Base-by-base conservation (phyloP, 306 rosid species). In the Rubus idaeus region DNA sequence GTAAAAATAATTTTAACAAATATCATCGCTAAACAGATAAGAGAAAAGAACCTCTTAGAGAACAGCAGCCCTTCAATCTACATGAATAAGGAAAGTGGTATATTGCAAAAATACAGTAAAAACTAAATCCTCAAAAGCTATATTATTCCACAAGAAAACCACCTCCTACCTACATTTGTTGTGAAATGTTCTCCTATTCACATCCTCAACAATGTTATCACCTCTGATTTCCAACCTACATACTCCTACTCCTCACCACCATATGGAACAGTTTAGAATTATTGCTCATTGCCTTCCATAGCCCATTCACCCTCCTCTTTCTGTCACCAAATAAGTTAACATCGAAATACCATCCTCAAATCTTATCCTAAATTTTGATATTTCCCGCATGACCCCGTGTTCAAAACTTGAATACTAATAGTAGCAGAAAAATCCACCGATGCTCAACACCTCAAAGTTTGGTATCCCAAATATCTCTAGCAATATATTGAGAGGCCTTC, bases 201-300 rank as follows among this genome's bases (percentile, higher is more conserved):
- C n/a, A 70, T 26, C 13, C 55, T 13, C 20, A 20, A 50, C 55
- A 49, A 26, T 17, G 56, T 23, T 70, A 26, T 53, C 2, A 16
- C 20, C 57, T 70, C 40, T 18, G 21, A 8, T 70, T 20, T 39
- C 14, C 44, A 70, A 37, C 13, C 30, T 35, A 71, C 46, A 71
- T 71, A 14, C 75, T 39, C 21, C 62, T 35, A 70, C 44, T 8
- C 30, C 47, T 50, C 61, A 17, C 42, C 75, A 70, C 45, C 62
- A 62, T 26, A 35, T 8, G 23, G 20, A 50, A 60, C 45, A 47
- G 6, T 69, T 20, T 23, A 8, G 40, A 47, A 46, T 13, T 45
- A 47, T 68, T 23, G 26, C 26, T 23, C 13, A 44, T 26, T 70
- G 30, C 74, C 61, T 49, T 17, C 14, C 26, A 57, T 8, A 57